A percentile compares a stretch with the other conserved stretches of the same genome.
phyloP scores from a whole-genome alignment of 2,329 filamentous ascomycete genomes.

The Monilinia polystroma region DNA sequence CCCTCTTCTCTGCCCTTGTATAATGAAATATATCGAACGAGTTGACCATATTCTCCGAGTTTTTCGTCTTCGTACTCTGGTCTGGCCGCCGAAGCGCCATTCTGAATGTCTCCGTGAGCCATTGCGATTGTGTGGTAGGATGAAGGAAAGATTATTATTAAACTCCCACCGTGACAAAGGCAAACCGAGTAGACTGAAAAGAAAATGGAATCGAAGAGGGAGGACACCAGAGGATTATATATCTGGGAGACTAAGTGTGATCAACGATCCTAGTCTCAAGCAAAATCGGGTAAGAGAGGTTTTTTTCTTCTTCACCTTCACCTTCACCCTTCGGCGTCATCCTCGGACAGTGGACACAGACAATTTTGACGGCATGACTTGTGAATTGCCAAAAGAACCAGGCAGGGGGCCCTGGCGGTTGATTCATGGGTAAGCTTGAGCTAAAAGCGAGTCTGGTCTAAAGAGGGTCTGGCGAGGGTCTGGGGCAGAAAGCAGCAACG shows the following conservation, averaged over 20 bases:
- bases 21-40: constrained; percentile 66
- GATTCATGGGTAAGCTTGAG: constrained; percentile 14
- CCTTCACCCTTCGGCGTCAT: constrained; percentile 22
- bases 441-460: constrained; percentile 11
- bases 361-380: constrained; percentile 18
- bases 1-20: constrained; percentile 59
- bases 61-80: constrained; percentile 32
- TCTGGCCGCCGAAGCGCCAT: constrained; percentile 20
- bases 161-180: constrained; percentile 19
- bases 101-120: constrained; percentile 21
- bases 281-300: constrained; percentile 22
- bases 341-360: constrained; percentile 22
- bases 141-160: constrained; percentile 23
- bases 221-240: constrained; percentile 13
- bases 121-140: constrained; percentile 20
- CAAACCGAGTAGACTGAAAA: constrained; percentile 15
- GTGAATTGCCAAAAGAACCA: not conserved
- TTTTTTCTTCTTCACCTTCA: constrained; percentile 19
- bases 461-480: constrained; percentile 14
- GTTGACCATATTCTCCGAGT: constrained; percentile 61
- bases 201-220: not conserved
- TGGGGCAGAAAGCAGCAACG: constrained; percentile 13
- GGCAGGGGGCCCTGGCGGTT: constrained; percentile 9
- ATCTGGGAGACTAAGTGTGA: constrained; percentile 19
- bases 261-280: constrained; percentile 15